A percentile compares a stretch with the other conserved stretches of the same genome.
Conservation (phyloP, 768 basidiomycete genomes). For the Tylopilus plumbeoviolaceoides region DNA sequence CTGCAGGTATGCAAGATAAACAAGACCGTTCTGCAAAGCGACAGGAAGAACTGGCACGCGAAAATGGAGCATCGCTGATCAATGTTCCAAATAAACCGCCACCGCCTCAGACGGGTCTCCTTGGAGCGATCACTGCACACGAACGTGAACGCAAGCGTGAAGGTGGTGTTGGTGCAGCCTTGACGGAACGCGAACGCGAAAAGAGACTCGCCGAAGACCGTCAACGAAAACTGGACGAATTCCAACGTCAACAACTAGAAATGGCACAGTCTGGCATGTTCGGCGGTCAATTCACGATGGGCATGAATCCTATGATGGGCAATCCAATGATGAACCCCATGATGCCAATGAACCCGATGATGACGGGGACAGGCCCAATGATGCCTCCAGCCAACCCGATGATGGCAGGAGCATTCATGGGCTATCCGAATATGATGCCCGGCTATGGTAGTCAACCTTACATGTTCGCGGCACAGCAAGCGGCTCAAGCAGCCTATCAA, state of each 20-base stretch:
- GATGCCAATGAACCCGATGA: constrained; percentile 56
- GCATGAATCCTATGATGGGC: constrained; percentile 68
- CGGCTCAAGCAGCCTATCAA: constrained; percentile 79
- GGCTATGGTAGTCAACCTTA: constrained; percentile 62
- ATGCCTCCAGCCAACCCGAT: constrained; percentile 45
- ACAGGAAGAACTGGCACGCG: constrained; percentile 91
- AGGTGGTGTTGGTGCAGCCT: constrained; percentile 89
- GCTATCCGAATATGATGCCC: constrained; percentile 39
- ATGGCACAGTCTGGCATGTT: constrained; percentile 85
- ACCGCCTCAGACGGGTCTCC: constrained; percentile 89
- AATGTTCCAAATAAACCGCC: constrained; percentile 96
- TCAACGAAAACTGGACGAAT: constrained; percentile 88
- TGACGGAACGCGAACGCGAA: constrained; percentile 95
- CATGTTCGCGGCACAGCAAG: constrained; percentile 83
- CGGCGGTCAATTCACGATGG: constrained; percentile 41
- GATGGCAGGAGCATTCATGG: constrained; percentile 51
- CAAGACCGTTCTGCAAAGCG: constrained; percentile 93
- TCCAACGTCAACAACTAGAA: constrained; percentile 85
- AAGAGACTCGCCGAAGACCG: constrained; percentile 88
- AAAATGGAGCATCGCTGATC: constrained; percentile 86
- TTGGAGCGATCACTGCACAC: constrained; percentile 94
- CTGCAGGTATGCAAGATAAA: constrained; percentile 92
- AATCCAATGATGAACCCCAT: constrained; percentile 54
- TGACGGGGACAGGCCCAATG: constrained; percentile 36
- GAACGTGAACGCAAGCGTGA: constrained; percentile 93